A percentile compares a stretch with the other conserved stretches of the same genome.
Evolutionary conservation across 2,329 filamentous ascomycete genomes (phyloP).

Genomic region (Fusarium sp.): DNA sequence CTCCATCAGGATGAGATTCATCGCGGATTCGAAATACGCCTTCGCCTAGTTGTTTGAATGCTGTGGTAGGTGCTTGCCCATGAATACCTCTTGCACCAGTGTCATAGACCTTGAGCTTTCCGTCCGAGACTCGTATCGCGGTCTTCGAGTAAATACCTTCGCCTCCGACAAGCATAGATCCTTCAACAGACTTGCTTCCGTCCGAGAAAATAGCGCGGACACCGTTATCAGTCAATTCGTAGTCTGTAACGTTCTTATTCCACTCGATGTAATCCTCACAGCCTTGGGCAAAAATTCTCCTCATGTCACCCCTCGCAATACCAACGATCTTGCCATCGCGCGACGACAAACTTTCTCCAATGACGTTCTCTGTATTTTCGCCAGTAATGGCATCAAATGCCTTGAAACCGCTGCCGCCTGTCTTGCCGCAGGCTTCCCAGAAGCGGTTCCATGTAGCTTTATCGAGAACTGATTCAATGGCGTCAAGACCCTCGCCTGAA

Average conservation of each 20-base stretch:
- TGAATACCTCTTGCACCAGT: conserved; percentile 73
- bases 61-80: conserved; percentile 70
- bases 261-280: conserved; percentile 67
- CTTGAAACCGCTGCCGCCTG: conserved; percentile 65
- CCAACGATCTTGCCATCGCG: conserved; percentile 70
- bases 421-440: conserved; percentile 70
- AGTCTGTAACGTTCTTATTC: conserved; percentile 66
- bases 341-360: conserved; percentile 56
- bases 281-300: conserved; percentile 66
- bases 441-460: conserved; percentile 62
- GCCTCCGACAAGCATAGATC: conserved; percentile 69
- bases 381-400: conserved; percentile 66
- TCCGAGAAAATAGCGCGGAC: conserved; percentile 70
- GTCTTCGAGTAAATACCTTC: conserved; percentile 72
- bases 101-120: conserved; percentile 70
- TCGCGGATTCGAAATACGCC: conserved; percentile 71
- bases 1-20: conserved; percentile 57
- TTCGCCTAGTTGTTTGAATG: conserved; percentile 71
- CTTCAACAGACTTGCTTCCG: conserved; percentile 68
- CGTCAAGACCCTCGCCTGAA: conserved; percentile 66
- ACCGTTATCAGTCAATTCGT: conserved; percentile 65
- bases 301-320: conserved; percentile 72
- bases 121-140: conserved; percentile 68
- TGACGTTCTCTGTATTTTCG: conserved; percentile 51
- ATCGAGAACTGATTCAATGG: conserved; percentile 69